phyloP scores from a whole-genome alignment of 805 yeast genomes.

The Nakazawaea sp. region DNA sequence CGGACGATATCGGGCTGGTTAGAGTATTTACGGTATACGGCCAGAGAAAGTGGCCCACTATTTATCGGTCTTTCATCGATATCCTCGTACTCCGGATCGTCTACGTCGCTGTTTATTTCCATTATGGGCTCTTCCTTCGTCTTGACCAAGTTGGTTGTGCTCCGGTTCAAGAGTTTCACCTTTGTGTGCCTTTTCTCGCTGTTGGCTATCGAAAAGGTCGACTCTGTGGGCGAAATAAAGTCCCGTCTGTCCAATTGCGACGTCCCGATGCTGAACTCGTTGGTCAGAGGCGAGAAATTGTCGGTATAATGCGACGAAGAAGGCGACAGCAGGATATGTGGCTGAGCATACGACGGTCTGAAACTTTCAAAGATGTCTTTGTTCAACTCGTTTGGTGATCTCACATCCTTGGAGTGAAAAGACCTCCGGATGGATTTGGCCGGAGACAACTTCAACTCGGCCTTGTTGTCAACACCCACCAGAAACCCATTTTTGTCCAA shows the following conservation, averaged over 20 bases:
- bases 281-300: constrained; percentile 3
- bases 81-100: neutral
- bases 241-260: constrained; percentile 2
- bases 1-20: constrained; percentile 3
- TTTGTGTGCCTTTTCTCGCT: constrained; percentile 8
- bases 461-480: neutral
- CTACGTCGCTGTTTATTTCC: neutral
- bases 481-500: neutral
- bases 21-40: neutral
- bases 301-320: constrained; percentile 6
- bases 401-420: neutral
- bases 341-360: constrained; percentile 3
- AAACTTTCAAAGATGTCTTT: constrained; percentile 10
- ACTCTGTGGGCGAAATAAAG: constrained; percentile 6
- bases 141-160: constrained; percentile 3
- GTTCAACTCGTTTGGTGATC: constrained; percentile 10
- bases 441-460: constrained; percentile 3
- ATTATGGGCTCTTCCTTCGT: neutral
- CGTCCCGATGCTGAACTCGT: constrained; percentile 4
- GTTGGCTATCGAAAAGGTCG: constrained; percentile 6
- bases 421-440: constrained; percentile 1
- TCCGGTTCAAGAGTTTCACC: constrained; percentile 7
- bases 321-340: constrained; percentile 1
- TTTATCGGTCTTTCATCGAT: neutral
- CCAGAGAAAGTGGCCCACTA: neutral